Conservation (phyloP, 2,329 filamentous ascomycete species). For the Fusarium verrucosum region DNA sequence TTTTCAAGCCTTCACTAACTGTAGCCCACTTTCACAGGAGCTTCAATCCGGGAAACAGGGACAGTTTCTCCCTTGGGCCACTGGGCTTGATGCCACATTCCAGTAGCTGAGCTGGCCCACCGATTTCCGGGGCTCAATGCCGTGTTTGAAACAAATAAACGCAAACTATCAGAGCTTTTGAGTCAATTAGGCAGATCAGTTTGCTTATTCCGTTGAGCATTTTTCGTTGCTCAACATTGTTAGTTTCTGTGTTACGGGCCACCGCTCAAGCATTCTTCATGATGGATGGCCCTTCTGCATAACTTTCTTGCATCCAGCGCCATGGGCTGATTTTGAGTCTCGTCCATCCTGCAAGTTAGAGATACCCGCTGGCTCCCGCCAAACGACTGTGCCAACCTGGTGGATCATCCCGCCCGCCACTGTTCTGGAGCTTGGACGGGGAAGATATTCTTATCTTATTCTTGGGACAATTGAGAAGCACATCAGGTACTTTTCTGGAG, state of each 20-base stretch:
- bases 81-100: slow-evolving; percentile 39
- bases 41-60: slow-evolving; percentile 17
- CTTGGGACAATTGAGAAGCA: slow-evolving; percentile 7
- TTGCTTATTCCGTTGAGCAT: background rate
- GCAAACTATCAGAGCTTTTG: background rate
- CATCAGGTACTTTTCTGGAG: slow-evolving; percentile 13
- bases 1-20: slow-evolving; percentile 1
- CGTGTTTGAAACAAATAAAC: slow-evolving; percentile 27
- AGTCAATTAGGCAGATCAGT: background rate
- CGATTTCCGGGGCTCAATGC: slow-evolving; percentile 12
- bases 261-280: slow-evolving; percentile 1
- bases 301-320: slow-evolving; percentile 40
- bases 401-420: slow-evolving; percentile 37
- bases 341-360: slow-evolving; percentile 20
- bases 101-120: slow-evolving; percentile 21
- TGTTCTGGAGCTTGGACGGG: slow-evolving; percentile 32
- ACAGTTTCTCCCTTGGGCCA: slow-evolving; percentile 3
- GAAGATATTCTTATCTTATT: slow-evolving; percentile 33
- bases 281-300: slow-evolving; percentile 20
- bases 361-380: slow-evolving; percentile 38
- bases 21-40: slow-evolving; percentile 10
- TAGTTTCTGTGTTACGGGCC: slow-evolving; percentile 3
- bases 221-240: background rate
- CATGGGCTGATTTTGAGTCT: slow-evolving; percentile 42
- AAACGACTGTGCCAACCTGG: slow-evolving; percentile 36